phyloP scores from a whole-genome alignment of 2,329 filamentous ascomycete genomes.

The Fusarium globosum region DNA sequence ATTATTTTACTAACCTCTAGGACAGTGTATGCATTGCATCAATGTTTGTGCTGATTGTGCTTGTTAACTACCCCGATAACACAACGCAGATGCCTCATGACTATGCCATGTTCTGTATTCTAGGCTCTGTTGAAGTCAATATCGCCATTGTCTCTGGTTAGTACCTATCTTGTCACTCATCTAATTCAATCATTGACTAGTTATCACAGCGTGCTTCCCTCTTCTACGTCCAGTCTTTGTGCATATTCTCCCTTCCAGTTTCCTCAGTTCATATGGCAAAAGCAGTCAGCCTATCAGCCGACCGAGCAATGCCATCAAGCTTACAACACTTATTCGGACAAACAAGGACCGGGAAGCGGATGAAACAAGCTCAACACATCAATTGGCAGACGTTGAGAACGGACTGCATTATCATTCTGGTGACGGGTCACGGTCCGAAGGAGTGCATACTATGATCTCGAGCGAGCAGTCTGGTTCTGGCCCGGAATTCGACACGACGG shows the following conservation, averaged over 20 bases:
- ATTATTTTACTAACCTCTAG: background rate
- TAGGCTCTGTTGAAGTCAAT: constrained; percentile 34
- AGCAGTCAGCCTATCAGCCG: constrained; percentile 32
- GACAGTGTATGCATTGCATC: constrained; percentile 33
- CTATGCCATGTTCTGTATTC: constrained; percentile 30
- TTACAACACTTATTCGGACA: constrained; percentile 15
- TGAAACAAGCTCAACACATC: constrained; percentile 35
- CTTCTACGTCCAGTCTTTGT: constrained; percentile 36
- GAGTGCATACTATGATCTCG: constrained; percentile 22
- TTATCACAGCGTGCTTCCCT: constrained; percentile 32
- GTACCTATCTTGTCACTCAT: accelerated
- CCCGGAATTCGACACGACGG: background rate
- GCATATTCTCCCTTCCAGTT: constrained; percentile 22
- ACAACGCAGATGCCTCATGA: constrained; percentile 36
- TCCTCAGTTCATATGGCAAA: constrained; percentile 30
- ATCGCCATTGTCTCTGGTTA: constrained; percentile 39
- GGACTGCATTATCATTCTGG: background rate
- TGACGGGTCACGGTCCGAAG: background rate
- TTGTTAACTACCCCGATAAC: constrained; percentile 5
- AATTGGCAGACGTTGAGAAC: constrained; percentile 22
- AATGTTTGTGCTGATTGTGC: constrained; percentile 18
- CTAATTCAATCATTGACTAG: background rate
- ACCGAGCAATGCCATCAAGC: constrained; percentile 23
- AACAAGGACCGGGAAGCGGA: constrained; percentile 9
- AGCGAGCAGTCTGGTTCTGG: background rate